Conservation (phyloP, 441 rosid genomes). For the Theobroma grandiflorum region DNA sequence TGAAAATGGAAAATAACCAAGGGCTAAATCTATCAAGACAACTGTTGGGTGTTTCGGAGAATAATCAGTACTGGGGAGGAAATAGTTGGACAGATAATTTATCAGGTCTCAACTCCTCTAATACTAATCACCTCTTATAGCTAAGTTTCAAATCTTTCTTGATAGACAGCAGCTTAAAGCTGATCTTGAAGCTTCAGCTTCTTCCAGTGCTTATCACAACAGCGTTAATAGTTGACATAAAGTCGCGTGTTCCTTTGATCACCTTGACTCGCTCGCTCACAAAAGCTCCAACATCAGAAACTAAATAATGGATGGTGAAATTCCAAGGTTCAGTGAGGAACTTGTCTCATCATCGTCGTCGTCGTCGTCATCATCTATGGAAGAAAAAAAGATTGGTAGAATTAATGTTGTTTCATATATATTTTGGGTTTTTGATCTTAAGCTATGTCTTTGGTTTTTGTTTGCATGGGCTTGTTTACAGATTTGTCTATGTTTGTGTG, state of each 20-base stretch:
- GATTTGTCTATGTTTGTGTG: constrained; percentile 24
- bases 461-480: constrained; percentile 43
- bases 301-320: constrained; percentile 10
- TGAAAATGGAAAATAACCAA: constrained; percentile 61
- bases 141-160: constrained; percentile 17
- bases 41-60: constrained; percentile 39
- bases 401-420: constrained; percentile 11
- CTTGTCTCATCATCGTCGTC: constrained; percentile 14
- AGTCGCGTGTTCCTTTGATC: constrained; percentile 1
- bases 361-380: background rate
- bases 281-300: background rate
- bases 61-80: constrained; percentile 46
- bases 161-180: background rate
- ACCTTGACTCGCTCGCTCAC: background rate
- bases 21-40: constrained; percentile 48
- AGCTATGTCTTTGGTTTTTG: constrained; percentile 23
- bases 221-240: background rate
- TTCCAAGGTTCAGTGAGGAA: constrained; percentile 6
- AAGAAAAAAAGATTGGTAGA: background rate
- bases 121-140: constrained; percentile 46
- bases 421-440: constrained; percentile 10
- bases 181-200: constrained; percentile 7
- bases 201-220: background rate
- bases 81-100: constrained; percentile 53
- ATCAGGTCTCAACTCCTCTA: constrained; percentile 58